A percentile compares a stretch with the other conserved stretches of the same genome.
phyloP scores from a whole-genome alignment of 75 land plant genomes.

The Cryptomeria japonica region DNA sequence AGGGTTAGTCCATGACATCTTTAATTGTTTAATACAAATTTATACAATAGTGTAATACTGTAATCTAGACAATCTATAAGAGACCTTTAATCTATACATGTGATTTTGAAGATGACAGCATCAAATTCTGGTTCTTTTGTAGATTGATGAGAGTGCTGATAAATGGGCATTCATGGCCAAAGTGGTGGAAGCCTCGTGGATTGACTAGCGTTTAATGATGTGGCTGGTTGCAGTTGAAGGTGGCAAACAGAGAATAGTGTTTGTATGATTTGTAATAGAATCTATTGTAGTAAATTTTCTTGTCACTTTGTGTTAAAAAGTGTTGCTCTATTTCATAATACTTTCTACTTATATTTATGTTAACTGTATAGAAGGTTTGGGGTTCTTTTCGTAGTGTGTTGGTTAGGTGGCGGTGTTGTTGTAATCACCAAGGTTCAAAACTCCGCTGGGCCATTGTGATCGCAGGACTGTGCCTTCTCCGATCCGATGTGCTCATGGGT shows the following conservation, averaged over 20 bases:
- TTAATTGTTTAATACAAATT: not conserved
- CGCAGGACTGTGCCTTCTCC: too few relatives aligned
- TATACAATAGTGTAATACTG: not conserved
- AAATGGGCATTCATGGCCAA: conserved; percentile 84
- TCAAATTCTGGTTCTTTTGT: conserved; percentile 3
- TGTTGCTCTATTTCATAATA: not conserved
- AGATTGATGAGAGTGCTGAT: conserved; percentile 93
- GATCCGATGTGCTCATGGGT: too few relatives aligned
- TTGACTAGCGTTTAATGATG: conserved; percentile 26
- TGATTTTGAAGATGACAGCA: not conserved
- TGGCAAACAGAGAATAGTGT: not conserved
- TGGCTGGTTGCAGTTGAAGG: not conserved
- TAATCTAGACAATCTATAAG: not conserved
- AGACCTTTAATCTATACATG: not conserved
- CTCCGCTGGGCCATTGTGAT: too few relatives aligned
- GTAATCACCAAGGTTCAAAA: too few relatives aligned
- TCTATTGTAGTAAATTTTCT: not conserved
- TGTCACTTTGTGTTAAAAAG: not conserved
- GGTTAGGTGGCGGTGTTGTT: too few relatives aligned
- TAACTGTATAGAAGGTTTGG: not conserved
- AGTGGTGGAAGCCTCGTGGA: conserved; percentile 68
- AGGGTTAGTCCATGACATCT: not conserved
- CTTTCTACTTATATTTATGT: not conserved
- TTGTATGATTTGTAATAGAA: not conserved
- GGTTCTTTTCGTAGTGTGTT: too few relatives aligned